A percentile compares a stretch with the other conserved stretches of the same genome.
phyloP scores from a whole-genome alignment of 2,329 filamentous ascomycete species.

The Colletotrichum chlorophyti region DNA sequence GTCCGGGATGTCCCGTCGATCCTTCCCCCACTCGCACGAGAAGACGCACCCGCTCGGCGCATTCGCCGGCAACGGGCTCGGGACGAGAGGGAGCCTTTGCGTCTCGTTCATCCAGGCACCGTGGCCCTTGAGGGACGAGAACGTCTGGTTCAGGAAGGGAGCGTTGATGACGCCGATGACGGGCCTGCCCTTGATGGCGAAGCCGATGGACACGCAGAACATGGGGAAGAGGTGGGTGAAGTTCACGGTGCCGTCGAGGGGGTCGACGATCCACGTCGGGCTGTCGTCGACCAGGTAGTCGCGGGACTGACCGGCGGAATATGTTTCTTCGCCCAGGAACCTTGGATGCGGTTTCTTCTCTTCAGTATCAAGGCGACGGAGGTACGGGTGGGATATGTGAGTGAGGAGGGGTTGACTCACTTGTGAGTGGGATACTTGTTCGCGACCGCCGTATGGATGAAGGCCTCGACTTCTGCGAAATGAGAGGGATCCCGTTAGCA shows the following conservation, averaged over 20 bases:
- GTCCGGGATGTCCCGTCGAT: slow-evolving; percentile 68
- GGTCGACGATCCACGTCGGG: slow-evolving; percentile 80
- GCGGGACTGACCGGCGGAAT: slow-evolving; percentile 71
- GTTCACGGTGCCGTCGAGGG: slow-evolving; percentile 81
- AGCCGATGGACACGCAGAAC: slow-evolving; percentile 81
- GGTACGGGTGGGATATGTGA: too few species aligned
- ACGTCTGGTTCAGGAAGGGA: slow-evolving; percentile 73
- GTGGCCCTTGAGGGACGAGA: slow-evolving; percentile 69
- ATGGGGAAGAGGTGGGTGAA: slow-evolving; percentile 82
- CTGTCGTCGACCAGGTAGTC: slow-evolving; percentile 68
- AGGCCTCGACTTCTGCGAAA: slow-evolving; percentile 71
- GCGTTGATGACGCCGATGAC: slow-evolving; percentile 76
- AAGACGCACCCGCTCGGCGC: slow-evolving; percentile 76
- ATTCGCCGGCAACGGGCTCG: slow-evolving; percentile 65
- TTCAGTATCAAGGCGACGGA: not conserved
- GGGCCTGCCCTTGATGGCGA: slow-evolving; percentile 65
- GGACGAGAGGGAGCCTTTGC: slow-evolving; percentile 67
- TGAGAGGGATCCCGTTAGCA: not conserved
- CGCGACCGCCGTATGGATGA: slow-evolving; percentile 67
- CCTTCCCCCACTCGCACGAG: slow-evolving; percentile 82
- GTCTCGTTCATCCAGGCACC: slow-evolving; percentile 75
- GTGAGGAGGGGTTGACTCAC: slow-evolving; percentile 60
- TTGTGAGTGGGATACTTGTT: slow-evolving; percentile 70
- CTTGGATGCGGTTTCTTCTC: too few species aligned
- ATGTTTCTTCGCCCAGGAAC: slow-evolving; percentile 80